Percentiles rank a stretch among this genome's conserved stretches.
These are phyloP conservation scores for Tetracladium setigerum DNA, from an alignment of 495 filamentous ascomycete species.

Conservation along the genomic window DNA sequence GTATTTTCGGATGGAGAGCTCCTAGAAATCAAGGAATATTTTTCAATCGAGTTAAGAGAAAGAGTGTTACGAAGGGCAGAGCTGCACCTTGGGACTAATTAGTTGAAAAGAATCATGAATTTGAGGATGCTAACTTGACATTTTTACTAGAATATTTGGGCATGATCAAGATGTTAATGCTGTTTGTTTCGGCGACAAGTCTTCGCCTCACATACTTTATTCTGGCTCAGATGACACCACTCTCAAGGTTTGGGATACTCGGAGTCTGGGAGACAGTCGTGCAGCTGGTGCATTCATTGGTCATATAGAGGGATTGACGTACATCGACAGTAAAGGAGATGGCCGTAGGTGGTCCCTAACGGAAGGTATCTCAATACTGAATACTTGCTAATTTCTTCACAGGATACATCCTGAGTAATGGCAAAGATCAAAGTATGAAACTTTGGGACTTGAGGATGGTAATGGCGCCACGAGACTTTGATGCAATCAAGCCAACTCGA, in stretches of 20 bases:
- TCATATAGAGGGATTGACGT: conserved; percentile 90
- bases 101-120: too few species aligned
- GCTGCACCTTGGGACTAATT: too few species aligned
- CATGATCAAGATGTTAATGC: conserved; percentile 92
- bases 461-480: conserved; percentile 61
- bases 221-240: conserved; percentile 94
- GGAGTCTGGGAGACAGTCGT: conserved; percentile 78
- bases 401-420: conserved; percentile 82
- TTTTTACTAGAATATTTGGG: conserved; percentile 59
- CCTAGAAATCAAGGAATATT: too few species aligned
- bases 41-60: too few species aligned
- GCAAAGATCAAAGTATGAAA: conserved; percentile 96
- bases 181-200: conserved; percentile 86
- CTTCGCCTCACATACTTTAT: conserved; percentile 90
- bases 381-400: background rate
- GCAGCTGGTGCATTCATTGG: conserved; percentile 90
- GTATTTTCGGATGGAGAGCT: too few species aligned
- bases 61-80: too few species aligned
- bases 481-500: conserved; percentile 39
- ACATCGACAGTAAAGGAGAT: conserved; percentile 94
- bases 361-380: background rate
- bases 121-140: conserved; percentile 24
- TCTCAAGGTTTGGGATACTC: conserved; percentile 93
- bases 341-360: conserved; percentile 42
- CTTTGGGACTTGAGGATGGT: conserved; percentile 89